These are phyloP conservation scores for Fraxinus latifolia DNA, from an alignment of 305 asterid species.

Conservation along the genomic window DNA sequence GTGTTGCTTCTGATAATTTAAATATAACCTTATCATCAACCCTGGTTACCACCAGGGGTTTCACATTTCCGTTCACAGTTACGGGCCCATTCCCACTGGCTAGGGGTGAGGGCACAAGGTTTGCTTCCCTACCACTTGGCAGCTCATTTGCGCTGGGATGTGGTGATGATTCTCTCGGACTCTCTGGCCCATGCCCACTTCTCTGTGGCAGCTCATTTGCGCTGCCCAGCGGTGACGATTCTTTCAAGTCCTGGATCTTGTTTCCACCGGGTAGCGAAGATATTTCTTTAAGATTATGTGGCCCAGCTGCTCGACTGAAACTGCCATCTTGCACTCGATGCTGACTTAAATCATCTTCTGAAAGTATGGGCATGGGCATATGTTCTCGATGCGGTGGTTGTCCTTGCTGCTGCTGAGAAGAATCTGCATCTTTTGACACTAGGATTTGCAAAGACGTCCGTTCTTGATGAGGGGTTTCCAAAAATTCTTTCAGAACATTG, in stretches of 20 bases:
- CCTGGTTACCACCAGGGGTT: slow-evolving; percentile 45
- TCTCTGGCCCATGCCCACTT: slow-evolving; percentile 13
- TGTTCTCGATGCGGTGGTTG: neutral
- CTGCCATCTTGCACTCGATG: slow-evolving; percentile 16
- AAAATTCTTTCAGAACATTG: slow-evolving; percentile 18
- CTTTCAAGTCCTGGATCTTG: slow-evolving; percentile 13
- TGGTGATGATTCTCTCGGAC: slow-evolving; percentile 21
- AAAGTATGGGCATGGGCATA: slow-evolving; percentile 4
- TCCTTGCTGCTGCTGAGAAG: slow-evolving; percentile 5
- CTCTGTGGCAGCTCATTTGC: slow-evolving; percentile 16
- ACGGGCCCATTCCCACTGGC: slow-evolving; percentile 28
- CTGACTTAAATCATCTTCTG: slow-evolving; percentile 12
- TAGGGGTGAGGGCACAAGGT: slow-evolving; percentile 23
- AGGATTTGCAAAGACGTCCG: slow-evolving; percentile 7
- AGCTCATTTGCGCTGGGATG: slow-evolving; percentile 26
- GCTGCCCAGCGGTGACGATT: neutral
- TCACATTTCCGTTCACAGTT: slow-evolving; percentile 33
- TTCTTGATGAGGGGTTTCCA: slow-evolving; percentile 18
- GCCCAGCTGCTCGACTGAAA: neutral
- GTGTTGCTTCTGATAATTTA: slow-evolving; percentile 36
- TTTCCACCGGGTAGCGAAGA: neutral
- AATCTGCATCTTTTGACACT: neutral
- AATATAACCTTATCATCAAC: slow-evolving; percentile 56
- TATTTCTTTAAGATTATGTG: slow-evolving; percentile 2
- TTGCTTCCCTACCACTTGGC: slow-evolving; percentile 24